Conservation (phyloP, 371 early-diverging fungal species). For the Smittium culicis region DNA sequence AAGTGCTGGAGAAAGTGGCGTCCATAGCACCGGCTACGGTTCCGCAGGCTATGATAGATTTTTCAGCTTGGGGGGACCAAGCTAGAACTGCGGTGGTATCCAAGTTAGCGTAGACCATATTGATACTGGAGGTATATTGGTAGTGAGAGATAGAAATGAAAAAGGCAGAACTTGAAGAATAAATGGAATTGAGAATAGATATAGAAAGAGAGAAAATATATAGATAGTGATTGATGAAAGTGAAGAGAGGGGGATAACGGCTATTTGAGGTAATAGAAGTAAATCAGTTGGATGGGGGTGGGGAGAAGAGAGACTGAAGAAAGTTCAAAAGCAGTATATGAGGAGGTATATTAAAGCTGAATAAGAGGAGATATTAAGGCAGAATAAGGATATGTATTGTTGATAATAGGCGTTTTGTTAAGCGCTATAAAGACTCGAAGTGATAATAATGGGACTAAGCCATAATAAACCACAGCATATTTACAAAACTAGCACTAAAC, state of each 20-base stretch:
- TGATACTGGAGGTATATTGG: background rate
- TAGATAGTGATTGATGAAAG: background rate
- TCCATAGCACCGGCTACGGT: conserved; percentile 94
- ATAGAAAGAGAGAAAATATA: background rate
- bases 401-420: no score
- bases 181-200: background rate
- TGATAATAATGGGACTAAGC: no score
- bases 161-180: background rate
- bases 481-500: no score
- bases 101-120: conserved; percentile 46
- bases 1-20: conserved; percentile 80
- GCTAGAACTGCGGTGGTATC: conserved; percentile 67
- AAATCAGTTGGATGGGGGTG: no score
- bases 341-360: no score
- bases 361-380: no score
- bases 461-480: no score
- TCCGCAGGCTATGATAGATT: conserved; percentile 72
- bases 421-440: no score
- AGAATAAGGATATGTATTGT: no score
- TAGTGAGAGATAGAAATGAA: background rate
- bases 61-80: conserved; percentile 59
- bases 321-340: no score
- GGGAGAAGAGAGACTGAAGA: no score
- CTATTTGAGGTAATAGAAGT: no score
- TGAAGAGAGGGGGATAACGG: background rate